A percentile compares a stretch with the other conserved stretches of the same genome.
Conservation (phyloP, 345 rosid genomes). For the Hibiscus tridactylites region DNA sequence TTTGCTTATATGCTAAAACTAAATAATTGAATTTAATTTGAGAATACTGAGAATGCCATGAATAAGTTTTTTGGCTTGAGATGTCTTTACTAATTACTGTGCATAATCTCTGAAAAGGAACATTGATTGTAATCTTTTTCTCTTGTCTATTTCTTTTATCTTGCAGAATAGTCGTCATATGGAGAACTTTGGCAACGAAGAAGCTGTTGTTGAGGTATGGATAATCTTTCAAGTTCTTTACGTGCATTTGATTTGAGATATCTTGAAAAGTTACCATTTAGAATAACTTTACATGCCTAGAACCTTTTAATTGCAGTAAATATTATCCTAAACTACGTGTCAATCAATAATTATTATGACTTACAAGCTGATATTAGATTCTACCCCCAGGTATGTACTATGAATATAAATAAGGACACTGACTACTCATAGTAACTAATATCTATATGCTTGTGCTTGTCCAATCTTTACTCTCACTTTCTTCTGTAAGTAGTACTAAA, state of each 20-base stretch:
- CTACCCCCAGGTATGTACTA: too few relatives aligned
- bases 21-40: too few relatives aligned
- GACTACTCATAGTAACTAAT: neutral
- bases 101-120: neutral
- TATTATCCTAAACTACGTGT: neutral
- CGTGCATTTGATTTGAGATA: neutral
- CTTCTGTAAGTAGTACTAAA: neutral
- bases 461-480: neutral
- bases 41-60: too few relatives aligned
- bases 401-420: too few relatives aligned
- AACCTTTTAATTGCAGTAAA: neutral
- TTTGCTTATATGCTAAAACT: too few relatives aligned
- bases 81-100: neutral
- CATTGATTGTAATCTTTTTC: neutral
- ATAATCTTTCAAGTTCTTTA: neutral
- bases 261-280: neutral
- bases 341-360: neutral
- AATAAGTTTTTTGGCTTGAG: neutral
- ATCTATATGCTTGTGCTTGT: neutral
- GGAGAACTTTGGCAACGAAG: neutral
- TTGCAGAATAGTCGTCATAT: neutral
- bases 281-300: neutral
- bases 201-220: neutral
- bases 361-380: neutral
- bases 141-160: neutral